Percentiles rank a stretch among this genome's conserved stretches.
These are phyloP conservation scores for Apiospora phragmitis DNA, from an alignment of 2,329 filamentous ascomycete genomes.

Conservation along the genomic window DNA sequence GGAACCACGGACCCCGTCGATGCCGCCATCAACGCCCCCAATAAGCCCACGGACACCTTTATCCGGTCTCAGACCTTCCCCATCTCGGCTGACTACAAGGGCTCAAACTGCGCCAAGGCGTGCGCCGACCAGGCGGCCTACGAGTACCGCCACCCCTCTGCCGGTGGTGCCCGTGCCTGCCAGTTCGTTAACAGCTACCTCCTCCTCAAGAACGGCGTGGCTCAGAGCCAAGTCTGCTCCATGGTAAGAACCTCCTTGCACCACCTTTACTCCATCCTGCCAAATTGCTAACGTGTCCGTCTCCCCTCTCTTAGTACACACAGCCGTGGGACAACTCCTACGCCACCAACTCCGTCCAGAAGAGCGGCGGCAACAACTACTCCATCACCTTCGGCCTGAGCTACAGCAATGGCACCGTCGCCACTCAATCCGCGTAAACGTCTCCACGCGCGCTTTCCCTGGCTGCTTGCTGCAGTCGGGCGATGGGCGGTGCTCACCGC, in stretches of 20 bases:
- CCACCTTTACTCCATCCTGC: neutral
- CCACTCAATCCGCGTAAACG: neutral
- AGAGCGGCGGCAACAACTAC: neutral
- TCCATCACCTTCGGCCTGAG: conserved; percentile 6
- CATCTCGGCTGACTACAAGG: conserved; percentile 14
- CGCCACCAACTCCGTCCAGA: conserved; percentile 9
- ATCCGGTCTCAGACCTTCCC: conserved; percentile 21
- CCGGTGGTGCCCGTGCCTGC: conserved; percentile 10
- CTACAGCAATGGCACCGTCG: neutral
- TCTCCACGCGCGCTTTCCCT: neutral
- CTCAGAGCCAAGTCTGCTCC: conserved; percentile 38
- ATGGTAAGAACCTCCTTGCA: conserved; percentile 18
- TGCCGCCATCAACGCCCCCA: conserved; percentile 21
- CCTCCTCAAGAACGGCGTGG: conserved; percentile 35
- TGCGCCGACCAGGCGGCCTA: conserved; percentile 20
- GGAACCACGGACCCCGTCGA: conserved; percentile 12
- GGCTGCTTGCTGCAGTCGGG: neutral
- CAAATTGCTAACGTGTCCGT: neutral
- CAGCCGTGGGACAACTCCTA: neutral
- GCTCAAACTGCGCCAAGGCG: conserved; percentile 18
- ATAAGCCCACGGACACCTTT: conserved; percentile 19
- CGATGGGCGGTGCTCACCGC: neutral
- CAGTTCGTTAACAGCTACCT: conserved; percentile 40
- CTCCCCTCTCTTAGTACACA: neutral
- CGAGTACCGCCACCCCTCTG: conserved; percentile 15